A percentile compares a stretch with the other conserved stretches of the same genome.
These are phyloP conservation scores for Erodium chrysanthum DNA, from an alignment of 441 rosid species.

Conservation along the genomic window DNA sequence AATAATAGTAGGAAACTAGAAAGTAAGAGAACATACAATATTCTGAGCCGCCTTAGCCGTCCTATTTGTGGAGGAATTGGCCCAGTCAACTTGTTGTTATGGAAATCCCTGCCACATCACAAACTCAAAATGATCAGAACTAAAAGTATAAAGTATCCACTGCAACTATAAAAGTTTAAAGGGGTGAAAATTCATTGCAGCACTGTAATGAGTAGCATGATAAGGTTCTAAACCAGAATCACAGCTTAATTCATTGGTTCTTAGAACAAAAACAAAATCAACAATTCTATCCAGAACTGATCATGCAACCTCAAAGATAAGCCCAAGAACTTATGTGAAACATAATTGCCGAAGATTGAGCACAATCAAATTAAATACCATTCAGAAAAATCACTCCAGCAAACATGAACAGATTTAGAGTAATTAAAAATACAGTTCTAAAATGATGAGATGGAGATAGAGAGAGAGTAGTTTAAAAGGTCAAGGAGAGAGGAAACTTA, in stretches of 20 bases:
- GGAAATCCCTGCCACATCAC: conserved; percentile 56
- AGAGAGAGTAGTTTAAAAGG: neutral
- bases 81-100: conserved; percentile 71
- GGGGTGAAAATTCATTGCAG: neutral
- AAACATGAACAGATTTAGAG: neutral
- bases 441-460: neutral
- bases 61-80: conserved; percentile 79
- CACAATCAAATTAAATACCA: neutral
- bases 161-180: neutral
- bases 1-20: neutral
- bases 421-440: neutral
- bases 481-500: conserved; percentile 21
- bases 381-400: too few species aligned
- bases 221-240: neutral
- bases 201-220: neutral
- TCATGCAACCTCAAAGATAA: neutral
- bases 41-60: conserved; percentile 62
- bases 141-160: neutral
- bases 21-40: conserved; percentile 41
- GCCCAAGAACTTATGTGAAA: neutral
- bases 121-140: neutral
- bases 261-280: neutral
- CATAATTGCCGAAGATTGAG: neutral
- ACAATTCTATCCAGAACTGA: neutral
- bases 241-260: neutral